These are phyloP conservation scores for Rhodotorula toruloides DNA, from an alignment of 768 basidiomycete species.

Conservation along the genomic window DNA sequence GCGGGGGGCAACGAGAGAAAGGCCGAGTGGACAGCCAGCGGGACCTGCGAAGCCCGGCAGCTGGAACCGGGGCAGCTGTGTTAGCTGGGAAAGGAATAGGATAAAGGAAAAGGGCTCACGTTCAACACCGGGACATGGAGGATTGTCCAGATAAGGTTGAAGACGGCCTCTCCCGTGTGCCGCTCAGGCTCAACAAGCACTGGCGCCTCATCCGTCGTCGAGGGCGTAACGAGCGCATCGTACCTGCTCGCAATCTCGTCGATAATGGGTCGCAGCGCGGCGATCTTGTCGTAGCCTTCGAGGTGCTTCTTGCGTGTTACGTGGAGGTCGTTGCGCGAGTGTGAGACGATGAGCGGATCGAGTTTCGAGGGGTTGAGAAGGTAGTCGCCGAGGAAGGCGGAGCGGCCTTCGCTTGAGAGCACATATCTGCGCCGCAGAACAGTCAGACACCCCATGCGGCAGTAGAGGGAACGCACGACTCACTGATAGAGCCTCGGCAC, in stretches of 20 bases:
- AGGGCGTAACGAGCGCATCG: constrained; percentile 44
- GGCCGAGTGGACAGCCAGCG: constrained; percentile 44
- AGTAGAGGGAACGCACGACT: background rate
- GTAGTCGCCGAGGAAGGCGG: constrained; percentile 44
- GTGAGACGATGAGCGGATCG: constrained; percentile 30
- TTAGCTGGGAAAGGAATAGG: too few species aligned
- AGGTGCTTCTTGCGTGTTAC: constrained; percentile 34
- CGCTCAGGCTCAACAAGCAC: constrained; percentile 34
- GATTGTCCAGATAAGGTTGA: constrained; percentile 42
- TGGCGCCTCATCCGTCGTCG: constrained; percentile 42
- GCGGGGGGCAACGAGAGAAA: constrained; percentile 44
- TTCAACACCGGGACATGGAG: constrained; percentile 3
- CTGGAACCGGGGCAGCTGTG: constrained; percentile 6
- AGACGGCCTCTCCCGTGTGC: constrained; percentile 37
- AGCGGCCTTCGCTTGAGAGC: constrained; percentile 40
- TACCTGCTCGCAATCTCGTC: constrained; percentile 44
- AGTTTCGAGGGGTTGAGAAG: constrained; percentile 29
- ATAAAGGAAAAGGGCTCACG: background rate
- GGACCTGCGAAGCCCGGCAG: constrained; percentile 45
- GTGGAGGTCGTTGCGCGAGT: constrained; percentile 40
- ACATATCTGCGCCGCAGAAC: constrained; percentile 4
- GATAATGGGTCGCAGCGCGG: constrained; percentile 41
- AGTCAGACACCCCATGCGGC: background rate
- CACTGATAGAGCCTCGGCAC: constrained; percentile 15
- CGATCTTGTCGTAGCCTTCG: constrained; percentile 43